Conservation (phyloP, 2,329 filamentous ascomycete genomes). For the Paraphoma sp. region DNA sequence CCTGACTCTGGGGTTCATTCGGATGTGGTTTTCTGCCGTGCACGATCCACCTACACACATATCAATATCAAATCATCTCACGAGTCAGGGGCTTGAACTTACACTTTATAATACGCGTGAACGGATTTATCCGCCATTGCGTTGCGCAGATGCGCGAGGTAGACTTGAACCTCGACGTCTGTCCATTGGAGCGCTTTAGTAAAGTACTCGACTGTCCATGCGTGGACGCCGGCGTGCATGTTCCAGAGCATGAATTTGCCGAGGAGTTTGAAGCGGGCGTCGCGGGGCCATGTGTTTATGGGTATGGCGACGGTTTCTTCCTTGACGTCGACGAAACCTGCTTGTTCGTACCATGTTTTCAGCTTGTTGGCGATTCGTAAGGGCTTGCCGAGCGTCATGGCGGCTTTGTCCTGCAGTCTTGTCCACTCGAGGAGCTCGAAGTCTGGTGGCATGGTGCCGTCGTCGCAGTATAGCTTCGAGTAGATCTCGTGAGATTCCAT, state of each 20-base stretch:
- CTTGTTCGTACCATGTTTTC: constrained; percentile 61
- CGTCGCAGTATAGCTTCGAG: constrained; percentile 59
- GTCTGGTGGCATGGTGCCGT: constrained; percentile 58
- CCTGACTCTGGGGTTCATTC: constrained; percentile 20
- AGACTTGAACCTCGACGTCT: constrained; percentile 53
- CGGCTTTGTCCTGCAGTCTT: constrained; percentile 51
- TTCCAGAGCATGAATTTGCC: constrained; percentile 59
- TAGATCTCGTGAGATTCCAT: constrained; percentile 53
- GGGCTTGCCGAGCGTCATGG: constrained; percentile 54
- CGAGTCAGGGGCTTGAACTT: constrained; percentile 20
- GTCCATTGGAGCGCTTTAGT: constrained; percentile 53
- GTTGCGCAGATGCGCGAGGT: constrained; percentile 52
- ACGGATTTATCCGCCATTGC: constrained; percentile 48
- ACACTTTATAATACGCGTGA: constrained; percentile 54
- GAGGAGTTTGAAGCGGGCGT: constrained; percentile 55
- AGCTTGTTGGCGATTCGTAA: constrained; percentile 61
- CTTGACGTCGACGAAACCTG: constrained; percentile 65
- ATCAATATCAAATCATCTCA: constrained; percentile 5
- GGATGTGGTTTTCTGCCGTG: constrained; percentile 33
- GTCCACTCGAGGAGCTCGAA: constrained; percentile 60
- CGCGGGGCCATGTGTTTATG: constrained; percentile 59
- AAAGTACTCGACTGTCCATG: constrained; percentile 53
- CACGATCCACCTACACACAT: constrained; percentile 31
- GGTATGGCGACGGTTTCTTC: constrained; percentile 61
- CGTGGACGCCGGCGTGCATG: constrained; percentile 54